phyloP scores from a whole-genome alignment of 1,284 basidiomycete species.

The Trametes versicolor region DNA sequence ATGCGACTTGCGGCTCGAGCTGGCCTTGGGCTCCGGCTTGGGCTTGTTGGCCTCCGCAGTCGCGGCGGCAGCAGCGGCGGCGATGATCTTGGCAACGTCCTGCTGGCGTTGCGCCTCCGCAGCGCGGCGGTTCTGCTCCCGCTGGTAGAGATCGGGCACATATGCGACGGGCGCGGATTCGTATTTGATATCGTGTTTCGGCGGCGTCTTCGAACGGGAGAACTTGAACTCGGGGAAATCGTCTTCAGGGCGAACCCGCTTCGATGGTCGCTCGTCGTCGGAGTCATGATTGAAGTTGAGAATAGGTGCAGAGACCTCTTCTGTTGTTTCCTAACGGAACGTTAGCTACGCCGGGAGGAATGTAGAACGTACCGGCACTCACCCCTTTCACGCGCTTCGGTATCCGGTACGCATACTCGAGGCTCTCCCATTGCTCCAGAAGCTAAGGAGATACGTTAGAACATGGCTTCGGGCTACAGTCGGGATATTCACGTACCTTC shows the following conservation, averaged over 20 bases:
- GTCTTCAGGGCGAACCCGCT: conserved; percentile 42
- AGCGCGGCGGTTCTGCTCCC: conserved; percentile 16
- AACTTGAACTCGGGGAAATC: conserved; percentile 34
- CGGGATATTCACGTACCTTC: conserved; percentile 53
- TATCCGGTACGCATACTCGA: conserved; percentile 87
- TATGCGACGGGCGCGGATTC: background rate
- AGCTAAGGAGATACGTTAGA: conserved; percentile 53
- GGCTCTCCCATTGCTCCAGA: conserved; percentile 76
- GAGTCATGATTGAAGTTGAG: conserved; percentile 31
- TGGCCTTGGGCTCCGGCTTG: conserved; percentile 25
- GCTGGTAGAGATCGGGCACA: background rate
- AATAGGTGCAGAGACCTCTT: conserved; percentile 27
- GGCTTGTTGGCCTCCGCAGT: conserved; percentile 41
- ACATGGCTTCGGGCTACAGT: background rate
- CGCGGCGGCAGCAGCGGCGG: conserved; percentile 56
- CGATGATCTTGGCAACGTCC: conserved; percentile 59
- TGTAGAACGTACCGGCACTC: conserved; percentile 40
- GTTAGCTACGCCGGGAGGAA: background rate
- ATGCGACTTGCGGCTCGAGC: conserved; percentile 29
- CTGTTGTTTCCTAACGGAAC: conserved; percentile 39
- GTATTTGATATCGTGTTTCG: background rate
- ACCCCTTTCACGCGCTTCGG: conserved; percentile 69
- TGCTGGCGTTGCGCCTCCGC: conserved; percentile 34
- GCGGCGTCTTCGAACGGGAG: conserved; percentile 22
- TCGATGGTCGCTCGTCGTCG: conserved; percentile 44